phyloP scores from a whole-genome alignment of 805 yeast species.

The Kluyveromyces aestuarii region DNA sequence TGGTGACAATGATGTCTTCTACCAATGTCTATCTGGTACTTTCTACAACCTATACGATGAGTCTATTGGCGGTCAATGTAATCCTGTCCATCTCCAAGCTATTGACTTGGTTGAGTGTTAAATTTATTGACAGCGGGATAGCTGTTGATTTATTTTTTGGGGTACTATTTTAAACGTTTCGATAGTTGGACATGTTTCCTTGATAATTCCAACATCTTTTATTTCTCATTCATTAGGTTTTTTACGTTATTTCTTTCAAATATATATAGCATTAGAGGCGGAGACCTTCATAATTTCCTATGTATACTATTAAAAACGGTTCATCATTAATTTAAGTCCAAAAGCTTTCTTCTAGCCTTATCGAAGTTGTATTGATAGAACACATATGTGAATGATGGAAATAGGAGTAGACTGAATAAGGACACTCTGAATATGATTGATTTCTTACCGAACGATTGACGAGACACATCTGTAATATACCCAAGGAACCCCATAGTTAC shows the following conservation, averaged over 20 bases:
- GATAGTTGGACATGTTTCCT: slow-evolving; percentile 13
- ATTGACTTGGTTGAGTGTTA: slow-evolving; percentile 37
- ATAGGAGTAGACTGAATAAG: slow-evolving; percentile 11
- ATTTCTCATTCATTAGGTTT: slow-evolving; percentile 30
- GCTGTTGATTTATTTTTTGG: background rate
- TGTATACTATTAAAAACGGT: slow-evolving; percentile 3
- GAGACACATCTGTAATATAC: slow-evolving; percentile 14
- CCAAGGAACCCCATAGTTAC: slow-evolving; percentile 18
- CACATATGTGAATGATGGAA: slow-evolving; percentile 10
- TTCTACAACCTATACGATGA: slow-evolving; percentile 62
- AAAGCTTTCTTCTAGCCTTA: background rate
- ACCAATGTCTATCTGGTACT: slow-evolving; percentile 57
- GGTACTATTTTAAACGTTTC: background rate
- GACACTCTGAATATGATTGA: slow-evolving; percentile 12
- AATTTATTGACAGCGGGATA: background rate
- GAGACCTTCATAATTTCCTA: background rate
- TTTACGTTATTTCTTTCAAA: background rate
- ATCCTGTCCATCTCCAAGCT: slow-evolving; percentile 42
- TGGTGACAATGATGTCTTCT: slow-evolving; percentile 49
- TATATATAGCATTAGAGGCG: background rate
- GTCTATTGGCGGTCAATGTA: slow-evolving; percentile 45
- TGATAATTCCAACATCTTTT: slow-evolving; percentile 46
- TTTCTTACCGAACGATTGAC: slow-evolving; percentile 12
- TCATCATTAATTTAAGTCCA: background rate
- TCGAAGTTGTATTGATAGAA: background rate